Conservation (phyloP, 352 stramenopile species). For the Sclerospora graminicola region DNA sequence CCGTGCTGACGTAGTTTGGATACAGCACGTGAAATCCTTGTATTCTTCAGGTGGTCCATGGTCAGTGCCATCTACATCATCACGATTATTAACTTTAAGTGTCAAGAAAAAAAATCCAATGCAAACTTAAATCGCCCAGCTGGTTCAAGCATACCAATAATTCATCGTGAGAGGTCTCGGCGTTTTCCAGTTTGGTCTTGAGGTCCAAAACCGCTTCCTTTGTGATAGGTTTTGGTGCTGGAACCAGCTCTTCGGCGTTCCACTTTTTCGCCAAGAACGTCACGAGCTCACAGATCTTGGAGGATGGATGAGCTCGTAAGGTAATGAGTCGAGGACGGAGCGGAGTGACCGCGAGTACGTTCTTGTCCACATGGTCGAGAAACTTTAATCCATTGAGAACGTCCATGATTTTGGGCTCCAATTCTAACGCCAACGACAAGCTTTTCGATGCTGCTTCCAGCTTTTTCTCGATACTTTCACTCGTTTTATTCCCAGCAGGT, state of each 20-base stretch:
- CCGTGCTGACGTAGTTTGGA: too few species aligned
- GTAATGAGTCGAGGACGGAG: constrained; percentile 32
- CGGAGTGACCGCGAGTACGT: constrained; percentile 21
- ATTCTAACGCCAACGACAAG: constrained; percentile 16
- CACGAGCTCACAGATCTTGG: constrained; percentile 25
- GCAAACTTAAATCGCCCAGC: constrained; percentile 30
- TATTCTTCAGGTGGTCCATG: too few species aligned
- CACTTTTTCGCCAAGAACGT: constrained; percentile 32
- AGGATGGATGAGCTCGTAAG: too few species aligned
- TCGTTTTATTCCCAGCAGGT: constrained; percentile 1
- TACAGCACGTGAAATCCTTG: too few species aligned
- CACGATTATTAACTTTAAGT: too few species aligned
- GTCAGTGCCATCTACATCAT: too few species aligned
- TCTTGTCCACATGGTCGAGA: too few species aligned
- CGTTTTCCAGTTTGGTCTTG: constrained; percentile 45
- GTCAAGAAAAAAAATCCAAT: too few species aligned
- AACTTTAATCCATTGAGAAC: constrained; percentile 19
- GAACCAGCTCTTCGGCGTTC: constrained; percentile 35
- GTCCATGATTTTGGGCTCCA: constrained; percentile 33
- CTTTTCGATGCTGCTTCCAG: constrained; percentile 28
- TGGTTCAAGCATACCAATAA: too few species aligned
- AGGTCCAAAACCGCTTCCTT: constrained; percentile 45
- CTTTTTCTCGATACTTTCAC: constrained; percentile 11
- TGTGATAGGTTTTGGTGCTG: too few species aligned
- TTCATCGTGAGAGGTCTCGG: too few species aligned